These are phyloP conservation scores for Chondrus crispus DNA, from an alignment of 23 red algal species.

Conservation along the genomic window DNA sequence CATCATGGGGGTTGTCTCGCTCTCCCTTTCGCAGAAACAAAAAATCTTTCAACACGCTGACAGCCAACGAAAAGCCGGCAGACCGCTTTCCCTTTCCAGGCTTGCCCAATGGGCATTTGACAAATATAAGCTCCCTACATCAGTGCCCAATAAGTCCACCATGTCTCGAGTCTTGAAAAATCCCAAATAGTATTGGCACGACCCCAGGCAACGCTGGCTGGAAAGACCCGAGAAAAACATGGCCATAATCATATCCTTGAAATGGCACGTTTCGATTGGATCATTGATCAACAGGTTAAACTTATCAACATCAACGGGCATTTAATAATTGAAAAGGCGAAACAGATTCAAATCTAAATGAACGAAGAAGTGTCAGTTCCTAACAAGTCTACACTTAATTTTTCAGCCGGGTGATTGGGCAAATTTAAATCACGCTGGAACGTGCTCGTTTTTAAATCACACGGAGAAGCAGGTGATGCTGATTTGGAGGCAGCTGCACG, in stretches of 20 bases:
- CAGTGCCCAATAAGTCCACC: not conserved
- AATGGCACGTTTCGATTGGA: constrained; percentile 26
- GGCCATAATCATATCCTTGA: constrained; percentile 13
- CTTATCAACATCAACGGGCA: not conserved
- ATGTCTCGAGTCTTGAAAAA: not conserved
- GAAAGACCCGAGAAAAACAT: not conserved
- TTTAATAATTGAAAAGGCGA: not conserved
- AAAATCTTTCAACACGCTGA: not conserved
- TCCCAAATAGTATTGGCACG: not conserved
- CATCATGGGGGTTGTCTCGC: not conserved
- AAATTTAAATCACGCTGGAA: not conserved
- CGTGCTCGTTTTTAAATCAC: not conserved
- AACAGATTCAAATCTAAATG: not conserved
- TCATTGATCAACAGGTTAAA: constrained; percentile 32
- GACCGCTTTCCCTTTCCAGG: not conserved
- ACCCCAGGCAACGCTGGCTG: not conserved
- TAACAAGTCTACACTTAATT: not conserved
- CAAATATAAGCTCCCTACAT: not conserved
- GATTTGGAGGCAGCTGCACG: not conserved
- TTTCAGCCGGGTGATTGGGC: not conserved
- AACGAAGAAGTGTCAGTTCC: not conserved
- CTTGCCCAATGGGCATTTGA: not conserved
- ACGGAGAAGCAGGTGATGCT: not conserved
- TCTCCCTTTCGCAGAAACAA: not conserved
- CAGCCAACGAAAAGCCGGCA: not conserved